These are phyloP conservation scores for Pontederia paniculata DNA, from an alignment of 176 grass and related monocot genomes.

Conservation along the genomic window DNA sequence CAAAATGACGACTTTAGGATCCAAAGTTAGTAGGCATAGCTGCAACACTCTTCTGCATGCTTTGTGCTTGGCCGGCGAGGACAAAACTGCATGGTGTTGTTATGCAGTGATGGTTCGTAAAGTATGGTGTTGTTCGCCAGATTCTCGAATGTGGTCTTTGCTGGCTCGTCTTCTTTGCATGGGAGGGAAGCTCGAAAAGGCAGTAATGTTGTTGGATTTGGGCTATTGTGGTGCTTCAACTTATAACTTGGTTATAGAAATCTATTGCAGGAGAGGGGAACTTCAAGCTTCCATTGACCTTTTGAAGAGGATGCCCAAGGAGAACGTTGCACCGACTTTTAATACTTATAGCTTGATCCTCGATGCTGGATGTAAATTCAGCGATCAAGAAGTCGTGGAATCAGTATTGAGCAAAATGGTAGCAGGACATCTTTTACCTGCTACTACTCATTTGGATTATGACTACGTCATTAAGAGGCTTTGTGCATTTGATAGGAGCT, in stretches of 20 bases:
- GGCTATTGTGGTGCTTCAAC: not conserved
- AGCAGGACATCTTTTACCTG: not conserved
- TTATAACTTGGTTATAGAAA: constrained; percentile 18
- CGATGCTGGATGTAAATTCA: constrained; percentile 13
- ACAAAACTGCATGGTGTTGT: constrained; percentile 5
- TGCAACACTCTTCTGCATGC: constrained; percentile 21
- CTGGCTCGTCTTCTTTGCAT: constrained; percentile 15
- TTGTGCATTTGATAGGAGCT: constrained; percentile 14
- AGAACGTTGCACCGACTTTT: constrained; percentile 8
- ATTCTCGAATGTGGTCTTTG: constrained; percentile 16
- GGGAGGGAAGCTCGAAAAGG: constrained; percentile 14
- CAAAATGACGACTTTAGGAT: constrained; percentile 14
- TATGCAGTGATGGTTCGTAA: constrained; percentile 7
- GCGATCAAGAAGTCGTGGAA: not conserved
- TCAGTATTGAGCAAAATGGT: constrained; percentile 10
- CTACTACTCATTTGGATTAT: constrained; percentile 7
- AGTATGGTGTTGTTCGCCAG: not conserved
- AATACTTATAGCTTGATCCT: constrained; percentile 12
- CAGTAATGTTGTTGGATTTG: constrained; percentile 1
- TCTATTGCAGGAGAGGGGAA: constrained; percentile 14
- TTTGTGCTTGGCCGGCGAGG: not conserved
- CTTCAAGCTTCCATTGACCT: constrained; percentile 13
- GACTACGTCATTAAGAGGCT: constrained; percentile 2
- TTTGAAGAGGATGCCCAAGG: constrained; percentile 8
- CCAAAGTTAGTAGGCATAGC: constrained; percentile 1